Conservation (phyloP, 2,329 filamentous ascomycete genomes). For the Fusarium papillatum region DNA sequence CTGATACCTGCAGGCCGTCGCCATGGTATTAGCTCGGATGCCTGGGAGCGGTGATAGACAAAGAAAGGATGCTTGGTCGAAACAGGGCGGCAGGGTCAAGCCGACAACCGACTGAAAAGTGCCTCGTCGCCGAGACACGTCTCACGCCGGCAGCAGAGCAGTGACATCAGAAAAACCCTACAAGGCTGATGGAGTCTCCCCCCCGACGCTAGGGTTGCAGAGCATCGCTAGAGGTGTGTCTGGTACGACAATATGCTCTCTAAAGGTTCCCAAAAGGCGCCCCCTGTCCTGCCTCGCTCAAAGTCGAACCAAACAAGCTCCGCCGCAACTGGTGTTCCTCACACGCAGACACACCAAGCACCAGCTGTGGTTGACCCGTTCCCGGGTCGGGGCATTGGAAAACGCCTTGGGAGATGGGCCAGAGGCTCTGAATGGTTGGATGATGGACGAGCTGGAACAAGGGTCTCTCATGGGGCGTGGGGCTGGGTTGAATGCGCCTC, state of each 20-base stretch:
- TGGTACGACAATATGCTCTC: constrained; percentile 1
- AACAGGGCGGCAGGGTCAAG: constrained; percentile 7
- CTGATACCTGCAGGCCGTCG: constrained; percentile 12
- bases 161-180: constrained; percentile 42
- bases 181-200: constrained; percentile 39
- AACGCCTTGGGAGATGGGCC: constrained; percentile 36
- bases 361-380: constrained; percentile 11
- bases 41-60: constrained; percentile 10
- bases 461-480: constrained; percentile 36
- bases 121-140: constrained; percentile 36
- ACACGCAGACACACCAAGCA: constrained; percentile 7
- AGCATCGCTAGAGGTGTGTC: not conserved
- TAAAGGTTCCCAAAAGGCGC: constrained; percentile 7
- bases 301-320: constrained; percentile 30
- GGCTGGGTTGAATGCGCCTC: constrained; percentile 44
- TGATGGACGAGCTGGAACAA: constrained; percentile 36
- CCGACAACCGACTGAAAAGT: constrained; percentile 21
- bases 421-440: constrained; percentile 35
- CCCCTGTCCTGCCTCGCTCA: constrained; percentile 18
- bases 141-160: constrained; percentile 30
- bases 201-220: constrained; percentile 6
- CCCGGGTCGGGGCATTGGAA: constrained; percentile 29
- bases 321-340: constrained; percentile 20
- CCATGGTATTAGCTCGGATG: constrained; percentile 17
- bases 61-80: constrained; percentile 11